These are phyloP conservation scores for Cercophora scortea DNA, from an alignment of 495 filamentous ascomycete genomes.

Conservation along the genomic window DNA sequence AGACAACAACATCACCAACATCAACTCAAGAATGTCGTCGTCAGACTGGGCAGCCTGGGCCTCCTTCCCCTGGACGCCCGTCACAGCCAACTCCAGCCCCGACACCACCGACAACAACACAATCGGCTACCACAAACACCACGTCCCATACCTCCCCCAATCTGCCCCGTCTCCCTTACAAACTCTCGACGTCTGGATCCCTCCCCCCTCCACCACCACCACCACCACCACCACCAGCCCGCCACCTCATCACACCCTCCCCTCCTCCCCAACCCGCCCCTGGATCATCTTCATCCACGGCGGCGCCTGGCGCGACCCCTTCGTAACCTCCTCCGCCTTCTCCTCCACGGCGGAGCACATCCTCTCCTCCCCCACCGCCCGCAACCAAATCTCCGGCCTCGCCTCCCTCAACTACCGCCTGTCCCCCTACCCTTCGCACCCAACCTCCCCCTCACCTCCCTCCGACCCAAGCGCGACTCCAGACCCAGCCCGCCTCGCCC, in stretches of 20 bases:
- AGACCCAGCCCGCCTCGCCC: conserved; percentile 29
- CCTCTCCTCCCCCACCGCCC: neutral
- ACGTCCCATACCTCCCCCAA: conserved; percentile 4
- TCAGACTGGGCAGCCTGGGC: neutral
- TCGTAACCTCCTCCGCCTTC: conserved; percentile 36
- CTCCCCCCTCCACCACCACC: neutral
- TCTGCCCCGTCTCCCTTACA: conserved; percentile 4
- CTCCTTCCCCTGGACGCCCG: conserved; percentile 3
- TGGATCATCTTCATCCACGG: conserved; percentile 69
- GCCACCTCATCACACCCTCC: neutral
- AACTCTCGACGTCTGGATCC: conserved; percentile 19
- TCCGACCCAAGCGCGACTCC: conserved; percentile 1
- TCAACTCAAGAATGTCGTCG: neutral
- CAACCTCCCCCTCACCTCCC: conserved; percentile 34
- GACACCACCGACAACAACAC: neutral
- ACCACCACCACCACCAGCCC: neutral
- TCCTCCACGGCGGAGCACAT: conserved; percentile 7
- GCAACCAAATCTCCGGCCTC: conserved; percentile 47
- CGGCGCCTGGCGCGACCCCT: conserved; percentile 81
- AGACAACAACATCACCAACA: too few relatives aligned
- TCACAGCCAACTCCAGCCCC: neutral
- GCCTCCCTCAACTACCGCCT: conserved; percentile 76
- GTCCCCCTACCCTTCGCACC: conserved; percentile 58
- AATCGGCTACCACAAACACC: conserved; percentile 15
- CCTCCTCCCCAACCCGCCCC: conserved; percentile 2